phyloP scores from a whole-genome alignment of 768 basidiomycete genomes.

The Boletus subparvulus region DNA sequence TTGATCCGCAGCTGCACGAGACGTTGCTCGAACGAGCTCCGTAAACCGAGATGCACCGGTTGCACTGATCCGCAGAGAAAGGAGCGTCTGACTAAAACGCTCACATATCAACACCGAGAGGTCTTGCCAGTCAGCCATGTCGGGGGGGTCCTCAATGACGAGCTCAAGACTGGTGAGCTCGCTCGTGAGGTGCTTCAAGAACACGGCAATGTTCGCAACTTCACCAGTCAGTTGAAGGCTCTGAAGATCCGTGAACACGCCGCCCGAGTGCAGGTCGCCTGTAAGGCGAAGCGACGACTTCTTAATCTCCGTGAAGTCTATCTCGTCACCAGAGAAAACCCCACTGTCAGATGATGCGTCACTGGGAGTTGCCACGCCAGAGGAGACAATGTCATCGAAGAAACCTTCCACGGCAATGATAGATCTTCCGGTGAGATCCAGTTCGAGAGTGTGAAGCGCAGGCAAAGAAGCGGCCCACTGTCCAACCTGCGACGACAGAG shows the following conservation, averaged over 20 bases:
- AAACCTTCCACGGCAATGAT: slow-evolving; percentile 75
- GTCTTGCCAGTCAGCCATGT: slow-evolving; percentile 73
- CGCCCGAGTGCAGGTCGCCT: slow-evolving; percentile 54
- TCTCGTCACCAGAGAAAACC: slow-evolving; percentile 73
- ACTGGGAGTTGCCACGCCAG: slow-evolving; percentile 69
- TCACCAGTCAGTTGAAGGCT: slow-evolving; percentile 70
- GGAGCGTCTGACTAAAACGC: slow-evolving; percentile 57
- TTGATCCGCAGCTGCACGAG: slow-evolving; percentile 54
- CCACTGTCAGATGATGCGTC: slow-evolving; percentile 75
- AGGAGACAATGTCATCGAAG: slow-evolving; percentile 67
- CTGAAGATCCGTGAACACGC: slow-evolving; percentile 57
- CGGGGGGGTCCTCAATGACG: slow-evolving; percentile 77
- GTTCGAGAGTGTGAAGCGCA: slow-evolving; percentile 58
- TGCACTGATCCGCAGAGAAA: slow-evolving; percentile 60
- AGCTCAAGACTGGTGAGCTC: slow-evolving; percentile 70
- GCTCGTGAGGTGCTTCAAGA: slow-evolving; percentile 67
- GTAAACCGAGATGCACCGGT: slow-evolving; percentile 74
- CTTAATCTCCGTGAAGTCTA: slow-evolving; percentile 73
- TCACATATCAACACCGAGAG: slow-evolving; percentile 63
- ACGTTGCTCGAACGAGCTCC: slow-evolving; percentile 76
- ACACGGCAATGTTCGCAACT: slow-evolving; percentile 65
- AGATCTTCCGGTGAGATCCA: slow-evolving; percentile 70
- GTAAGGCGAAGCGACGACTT: slow-evolving; percentile 67
- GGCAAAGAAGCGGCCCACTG: slow-evolving; percentile 70
- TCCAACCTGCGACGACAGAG: slow-evolving; percentile 66